Base-by-base conservation (phyloP, 768 basidiomycete species). In the Naematelia aurantialba region DNA sequence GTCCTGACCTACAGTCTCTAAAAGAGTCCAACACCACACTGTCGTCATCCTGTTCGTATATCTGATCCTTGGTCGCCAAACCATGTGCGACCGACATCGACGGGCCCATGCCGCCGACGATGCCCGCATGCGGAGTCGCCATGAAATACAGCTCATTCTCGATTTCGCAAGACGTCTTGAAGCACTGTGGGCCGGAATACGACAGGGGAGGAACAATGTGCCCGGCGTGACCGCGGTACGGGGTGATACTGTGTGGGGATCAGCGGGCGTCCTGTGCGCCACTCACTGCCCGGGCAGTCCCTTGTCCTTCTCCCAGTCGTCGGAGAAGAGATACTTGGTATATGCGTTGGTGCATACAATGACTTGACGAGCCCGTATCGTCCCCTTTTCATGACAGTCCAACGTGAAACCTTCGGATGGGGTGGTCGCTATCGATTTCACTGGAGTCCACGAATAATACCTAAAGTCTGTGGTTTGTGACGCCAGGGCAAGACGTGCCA, bases 361-460 rank as follows among this genome's bases (percentile, higher is more conserved):
- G 14, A 69, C 64, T 26, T 61, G n/a, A 25, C 49, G 54, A 4
- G 64, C 59, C 27, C 29, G 49, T 44, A 69, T 55, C 22, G 10
- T 39, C 2, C 67, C 64, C 17, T 39, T 39, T 8, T 39, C 34
- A 39, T 39, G 34, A 39, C 34, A 39, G 34, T 39, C 34, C 34
- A 39, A 39, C 34, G 34, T 39, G 34, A 39, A 39, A 17, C 34
- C 34, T 39, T 39, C 8, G 8, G 8, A 8, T 39, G n/a, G n/a
- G 22, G 13, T 30, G 1, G 60, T 56, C 44, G 49, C 26, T 5
- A 61, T 49, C 5, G 22, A 19, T 12, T 31, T 52, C 19, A 66
- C 68, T 3, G 68, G 65, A 5, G 57, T 34, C 59, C 62, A 69
- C 5, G 68, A 66, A 56, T 61, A 62, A 2, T 63, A 34, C 14